Evolutionary conservation across 768 basidiomycete species (phyloP), one percentile per base, ranked within the genome.

Genomic region (Chalciporus pseudorubinellus): DNA sequence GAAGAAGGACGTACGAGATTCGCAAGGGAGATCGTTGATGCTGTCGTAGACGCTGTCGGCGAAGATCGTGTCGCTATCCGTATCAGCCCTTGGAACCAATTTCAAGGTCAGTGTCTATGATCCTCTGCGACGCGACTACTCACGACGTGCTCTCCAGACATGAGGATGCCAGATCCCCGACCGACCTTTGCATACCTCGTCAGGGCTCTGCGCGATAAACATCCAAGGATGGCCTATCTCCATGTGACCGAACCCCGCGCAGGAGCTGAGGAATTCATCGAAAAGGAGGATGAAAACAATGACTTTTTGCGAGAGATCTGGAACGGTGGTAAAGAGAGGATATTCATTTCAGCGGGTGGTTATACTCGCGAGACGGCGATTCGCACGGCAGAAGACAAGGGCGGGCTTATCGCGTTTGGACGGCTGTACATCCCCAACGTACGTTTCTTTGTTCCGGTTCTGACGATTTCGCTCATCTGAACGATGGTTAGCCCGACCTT

Each of bases 1-100:
- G 67, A 87, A 24, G 79, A 84, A 62, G 79, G 78, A 50, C 72
- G 89, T 6, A 70, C 74, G 1, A 72, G 79, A 22, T 88, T 90
- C 62, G 59, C 66, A 0, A 67, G 84, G 6, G 81, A 84, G 52
- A 70, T 85, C 34, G 61, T 81, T 7, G 72, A 78, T 31, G 81
- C 79, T 2, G 67, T 87, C 1, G 70, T 68, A 3, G 62, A 72
- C 0, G 77, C 77, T 1, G 66, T 88, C 33, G 87, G 87, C 0
- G 63, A 71, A 22, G 75, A 80, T 20, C 73, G 73, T n/a, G 74
- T 78, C 1, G 82, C 70, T 0, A 69, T 89, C 38, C 74, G 85
- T 8, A 36, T 87, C 29, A 80, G 80, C 51, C 85, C 82, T 3
- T 86, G 79, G 81, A 70, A 67, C 38, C 40, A 40, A 2, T 72